Evolutionary conservation across 139 green algal genomes (phyloP).

Genomic region (Coelastrella sp.): DNA sequence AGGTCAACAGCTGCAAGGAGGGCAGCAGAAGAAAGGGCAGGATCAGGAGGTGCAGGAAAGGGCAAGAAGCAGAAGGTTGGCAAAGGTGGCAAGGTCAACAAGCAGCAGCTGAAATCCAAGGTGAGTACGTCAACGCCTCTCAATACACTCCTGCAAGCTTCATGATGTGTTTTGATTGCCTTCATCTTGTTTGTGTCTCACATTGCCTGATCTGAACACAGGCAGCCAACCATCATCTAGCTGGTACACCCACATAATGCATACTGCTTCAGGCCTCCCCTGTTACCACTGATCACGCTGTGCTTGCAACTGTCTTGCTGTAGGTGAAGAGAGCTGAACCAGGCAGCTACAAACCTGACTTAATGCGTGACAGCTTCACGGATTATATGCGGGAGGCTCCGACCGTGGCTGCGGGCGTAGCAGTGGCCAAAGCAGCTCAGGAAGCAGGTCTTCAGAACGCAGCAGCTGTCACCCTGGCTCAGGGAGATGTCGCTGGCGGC

Average conservation of each 20-base stretch:
- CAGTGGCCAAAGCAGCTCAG: conserved; percentile 29
- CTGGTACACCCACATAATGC: too few species aligned
- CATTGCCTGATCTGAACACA: too few species aligned
- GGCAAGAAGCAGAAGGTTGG: neutral
- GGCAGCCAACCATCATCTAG: too few species aligned
- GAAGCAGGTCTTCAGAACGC: conserved; percentile 16
- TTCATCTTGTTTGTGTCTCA: too few species aligned
- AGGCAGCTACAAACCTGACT: conserved; percentile 39
- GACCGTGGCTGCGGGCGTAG: conserved; percentile 29
- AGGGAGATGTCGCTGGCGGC: neutral
- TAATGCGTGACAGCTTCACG: conserved; percentile 51
- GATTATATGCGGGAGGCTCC: conserved; percentile 43
- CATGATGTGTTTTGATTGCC: too few species aligned
- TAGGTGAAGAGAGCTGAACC: conserved; percentile 41
- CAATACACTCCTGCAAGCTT: too few species aligned
- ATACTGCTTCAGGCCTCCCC: too few species aligned
- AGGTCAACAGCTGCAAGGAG: neutral
- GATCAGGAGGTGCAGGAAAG: neutral
- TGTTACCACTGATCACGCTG: neutral
- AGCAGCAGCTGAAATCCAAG: conserved; percentile 19
- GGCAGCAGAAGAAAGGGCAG: neutral
- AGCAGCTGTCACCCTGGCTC: neutral
- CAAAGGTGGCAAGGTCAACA: conserved; percentile 16
- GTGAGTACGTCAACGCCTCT: too few species aligned
- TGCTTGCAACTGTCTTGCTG: neutral